These are phyloP conservation scores for Linum lewisii DNA, from an alignment of 345 rosid genomes.

Conservation along the genomic window DNA sequence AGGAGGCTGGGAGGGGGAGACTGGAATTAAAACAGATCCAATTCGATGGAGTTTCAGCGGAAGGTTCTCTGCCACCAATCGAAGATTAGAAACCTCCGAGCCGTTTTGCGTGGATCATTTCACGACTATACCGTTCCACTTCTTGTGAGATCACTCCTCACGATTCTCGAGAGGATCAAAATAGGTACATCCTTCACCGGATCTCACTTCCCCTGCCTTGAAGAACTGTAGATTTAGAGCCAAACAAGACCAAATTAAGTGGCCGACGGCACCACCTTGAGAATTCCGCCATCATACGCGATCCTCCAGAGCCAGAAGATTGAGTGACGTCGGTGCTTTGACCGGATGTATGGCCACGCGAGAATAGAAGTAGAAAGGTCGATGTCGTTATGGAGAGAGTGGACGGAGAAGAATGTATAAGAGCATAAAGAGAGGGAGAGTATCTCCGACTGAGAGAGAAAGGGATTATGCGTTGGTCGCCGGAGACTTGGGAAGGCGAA, in stretches of 20 bases:
- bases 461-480: no score
- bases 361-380: no score
- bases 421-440: no score
- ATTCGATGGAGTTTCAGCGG: constrained; percentile 42
- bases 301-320: constrained; percentile 13
- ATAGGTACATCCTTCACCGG: constrained; percentile 25
- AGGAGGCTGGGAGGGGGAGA: no score
- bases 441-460: no score
- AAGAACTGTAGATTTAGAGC: background rate
- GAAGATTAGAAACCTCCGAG: constrained; percentile 44
- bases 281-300: background rate
- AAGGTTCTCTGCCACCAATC: constrained; percentile 41
- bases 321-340: constrained; percentile 30
- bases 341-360: constrained; percentile 28
- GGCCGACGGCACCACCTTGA: background rate
- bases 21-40: constrained; percentile 18
- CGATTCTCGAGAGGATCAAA: constrained; percentile 45
- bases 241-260: background rate
- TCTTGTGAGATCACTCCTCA: constrained; percentile 44
- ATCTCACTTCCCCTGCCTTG: constrained; percentile 7
- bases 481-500: no score
- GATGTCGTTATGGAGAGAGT: no score
- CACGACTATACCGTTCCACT: constrained; percentile 48
- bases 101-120: constrained; percentile 47
- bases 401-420: no score